These are phyloP conservation scores for Nigrospora sphaerica DNA, from an alignment of 2,329 filamentous ascomycete species.

Conservation along the genomic window DNA sequence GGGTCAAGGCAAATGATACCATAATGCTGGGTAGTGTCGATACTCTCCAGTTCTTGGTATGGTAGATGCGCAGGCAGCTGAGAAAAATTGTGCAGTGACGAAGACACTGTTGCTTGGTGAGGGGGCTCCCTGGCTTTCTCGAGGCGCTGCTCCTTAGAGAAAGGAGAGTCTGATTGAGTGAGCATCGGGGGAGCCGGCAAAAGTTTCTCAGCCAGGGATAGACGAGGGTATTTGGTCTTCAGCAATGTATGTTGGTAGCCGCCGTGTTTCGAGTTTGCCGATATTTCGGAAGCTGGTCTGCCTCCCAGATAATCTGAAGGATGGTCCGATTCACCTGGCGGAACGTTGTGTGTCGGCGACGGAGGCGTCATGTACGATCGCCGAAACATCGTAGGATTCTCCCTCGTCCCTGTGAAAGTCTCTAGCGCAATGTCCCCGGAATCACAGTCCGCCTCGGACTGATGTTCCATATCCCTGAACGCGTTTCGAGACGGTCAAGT, in stretches of 20 bases:
- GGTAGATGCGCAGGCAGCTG: not conserved
- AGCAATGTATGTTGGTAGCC: conserved; percentile 15
- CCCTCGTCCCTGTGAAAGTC: no score
- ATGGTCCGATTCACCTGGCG: conserved; percentile 11
- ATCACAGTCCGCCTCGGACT: no score
- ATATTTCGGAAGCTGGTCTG: conserved; percentile 14
- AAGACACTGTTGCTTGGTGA: no score
- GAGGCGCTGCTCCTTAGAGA: not conserved
- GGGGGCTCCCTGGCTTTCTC: no score
- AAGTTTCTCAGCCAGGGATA: conserved; percentile 10
- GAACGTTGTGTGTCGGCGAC: conserved; percentile 3
- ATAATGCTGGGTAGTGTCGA: conserved; percentile 1
- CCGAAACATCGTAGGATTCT: not conserved
- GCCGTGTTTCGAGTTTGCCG: conserved; percentile 10
- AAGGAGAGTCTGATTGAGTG: conserved; percentile 3
- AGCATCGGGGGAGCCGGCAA: conserved; percentile 17
- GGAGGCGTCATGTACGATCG: not conserved
- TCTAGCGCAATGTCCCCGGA: no score
- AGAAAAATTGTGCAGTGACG: no score
- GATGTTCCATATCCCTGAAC: no score
- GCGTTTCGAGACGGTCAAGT: no score
- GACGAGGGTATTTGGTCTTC: conserved; percentile 10
- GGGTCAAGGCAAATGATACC: conserved; percentile 9
- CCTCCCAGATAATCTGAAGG: conserved; percentile 12
- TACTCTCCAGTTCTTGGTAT: not conserved